Percentiles rank a stretch among this genome's conserved stretches.
phyloP scores from a whole-genome alignment of 2,329 filamentous ascomycete genomes.

The Seiridium cupressi region DNA sequence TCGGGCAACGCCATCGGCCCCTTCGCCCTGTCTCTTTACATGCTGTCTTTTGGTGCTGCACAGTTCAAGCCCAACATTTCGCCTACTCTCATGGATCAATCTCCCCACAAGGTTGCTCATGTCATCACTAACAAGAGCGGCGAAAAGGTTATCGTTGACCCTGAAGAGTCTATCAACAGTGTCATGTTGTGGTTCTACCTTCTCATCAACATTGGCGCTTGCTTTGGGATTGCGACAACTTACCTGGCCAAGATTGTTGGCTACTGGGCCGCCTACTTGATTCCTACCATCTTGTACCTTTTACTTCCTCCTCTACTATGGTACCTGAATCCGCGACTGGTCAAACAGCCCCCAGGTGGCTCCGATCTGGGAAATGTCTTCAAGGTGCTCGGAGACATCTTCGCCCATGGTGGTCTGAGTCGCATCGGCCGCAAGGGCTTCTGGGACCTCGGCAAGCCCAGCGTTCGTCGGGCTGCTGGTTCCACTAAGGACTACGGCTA shows the following conservation, averaged over 20 bases:
- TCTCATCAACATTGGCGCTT: constrained; percentile 51
- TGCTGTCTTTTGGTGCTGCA: constrained; percentile 58
- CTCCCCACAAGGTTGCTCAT: constrained; percentile 51
- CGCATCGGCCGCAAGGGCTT: constrained; percentile 35
- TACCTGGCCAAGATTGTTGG: constrained; percentile 49
- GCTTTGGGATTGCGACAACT: constrained; percentile 47
- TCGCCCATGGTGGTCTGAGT: constrained; percentile 26
- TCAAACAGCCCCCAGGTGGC: constrained; percentile 59
- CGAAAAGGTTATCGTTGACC: constrained; percentile 65
- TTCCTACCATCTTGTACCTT: constrained; percentile 52
- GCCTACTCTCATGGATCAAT: constrained; percentile 67
- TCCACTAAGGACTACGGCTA: constrained; percentile 40
- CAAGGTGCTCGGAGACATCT: constrained; percentile 33
- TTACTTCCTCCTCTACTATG: constrained; percentile 58
- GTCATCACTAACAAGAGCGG: constrained; percentile 52
- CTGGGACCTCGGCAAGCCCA: constrained; percentile 56
- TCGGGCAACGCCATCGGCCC: constrained; percentile 49
- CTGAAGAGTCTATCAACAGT: constrained; percentile 59
- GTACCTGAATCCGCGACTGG: constrained; percentile 55
- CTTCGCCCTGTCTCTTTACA: constrained; percentile 59
- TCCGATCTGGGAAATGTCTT: constrained; percentile 55
- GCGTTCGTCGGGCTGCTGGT: constrained; percentile 38
- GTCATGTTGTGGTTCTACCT: constrained; percentile 65
- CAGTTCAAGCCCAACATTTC: constrained; percentile 73
- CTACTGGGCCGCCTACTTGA: constrained; percentile 45